These are phyloP conservation scores for Jaltomata sinuosa DNA, from an alignment of 257 asterid genomes.

Conservation along the genomic window DNA sequence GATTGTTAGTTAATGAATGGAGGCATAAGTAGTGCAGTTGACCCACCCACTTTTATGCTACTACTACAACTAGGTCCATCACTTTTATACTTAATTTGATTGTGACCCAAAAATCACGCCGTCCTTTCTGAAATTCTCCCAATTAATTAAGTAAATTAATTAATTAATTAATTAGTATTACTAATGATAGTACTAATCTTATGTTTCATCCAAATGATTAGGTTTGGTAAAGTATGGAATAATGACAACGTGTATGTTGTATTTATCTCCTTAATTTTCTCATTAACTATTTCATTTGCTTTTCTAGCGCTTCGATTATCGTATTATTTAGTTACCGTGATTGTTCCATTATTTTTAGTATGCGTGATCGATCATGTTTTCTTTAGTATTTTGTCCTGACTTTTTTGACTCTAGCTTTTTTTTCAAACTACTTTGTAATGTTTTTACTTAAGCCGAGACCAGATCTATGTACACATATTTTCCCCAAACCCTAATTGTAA, in stretches of 20 bases:
- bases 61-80: not conserved
- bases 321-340: too few species aligned
- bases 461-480: too few species aligned
- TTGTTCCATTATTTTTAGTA: too few species aligned
- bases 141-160: not conserved
- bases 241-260: not conserved
- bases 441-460: too few species aligned
- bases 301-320: too few species aligned
- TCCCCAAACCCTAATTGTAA: too few species aligned
- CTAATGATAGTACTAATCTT: not conserved
- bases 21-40: slow-evolving; percentile 20
- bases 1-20: not conserved
- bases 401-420: too few species aligned
- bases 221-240: slow-evolving; percentile 16
- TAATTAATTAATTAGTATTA: not conserved
- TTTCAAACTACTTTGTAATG: too few species aligned
- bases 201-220: slow-evolving; percentile 16
- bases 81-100: slow-evolving; percentile 1
- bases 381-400: too few species aligned
- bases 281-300: not conserved
- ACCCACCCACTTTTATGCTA: slow-evolving; percentile 7
- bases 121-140: slow-evolving; percentile 4
- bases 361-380: too few species aligned
- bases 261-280: not conserved
- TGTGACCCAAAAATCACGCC: slow-evolving; percentile 34